Base-by-base conservation (phyloP, 1,139 yeast genomes). In the Saccharomyces hybrid region DNA sequence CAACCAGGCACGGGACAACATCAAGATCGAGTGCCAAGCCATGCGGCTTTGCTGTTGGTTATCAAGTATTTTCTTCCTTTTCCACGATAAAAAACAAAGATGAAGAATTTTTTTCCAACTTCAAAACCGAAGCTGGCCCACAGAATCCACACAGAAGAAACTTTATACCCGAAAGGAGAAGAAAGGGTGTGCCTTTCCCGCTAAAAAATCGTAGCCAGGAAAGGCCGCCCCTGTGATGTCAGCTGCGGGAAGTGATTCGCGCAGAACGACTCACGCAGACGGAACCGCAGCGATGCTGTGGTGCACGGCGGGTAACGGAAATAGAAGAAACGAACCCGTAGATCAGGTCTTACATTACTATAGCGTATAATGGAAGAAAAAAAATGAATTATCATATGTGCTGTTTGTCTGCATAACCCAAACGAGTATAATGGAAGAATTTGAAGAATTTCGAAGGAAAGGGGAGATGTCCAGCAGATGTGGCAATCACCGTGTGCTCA, bases 401-500 rank as follows among this genome's bases (percentile, higher is more conserved):
- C 44, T 19, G 44, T 14, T 14, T 38, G 44, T 38, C 23, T 38
- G 44, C 44, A 38, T 8, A 16, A 16, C 13, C 6, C 44, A 8
- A 38, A 19, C 26, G 26, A 32, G 16, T 14, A 7, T 19, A 19
- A 11, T 19, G 26, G 44, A 38, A 14, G 13, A 38, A 19, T 9
- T 23, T 5, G 25, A 23, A 23, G 25, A 23, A 23, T 23, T 23
- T 23, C 8, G 25, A 2, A 19, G 6, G n/a, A 19, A 16, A 11
- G 44, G n/a, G 19, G 26, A 16, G 25, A 38, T 38, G 44, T 38
- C 28, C 27, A 38, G 16, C 29, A 26, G 49, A 55, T 28, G 16
- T n/a, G 31, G 27, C 11, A 47, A 49, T 11, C 60, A 58, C 46
- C 23, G 52, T 13, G 58, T 57, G 2, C 51, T 63, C 25, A 44